Evolutionary conservation across 2,329 filamentous ascomycete species (phyloP).

Genomic region (Aspergillus phoenicis): DNA sequence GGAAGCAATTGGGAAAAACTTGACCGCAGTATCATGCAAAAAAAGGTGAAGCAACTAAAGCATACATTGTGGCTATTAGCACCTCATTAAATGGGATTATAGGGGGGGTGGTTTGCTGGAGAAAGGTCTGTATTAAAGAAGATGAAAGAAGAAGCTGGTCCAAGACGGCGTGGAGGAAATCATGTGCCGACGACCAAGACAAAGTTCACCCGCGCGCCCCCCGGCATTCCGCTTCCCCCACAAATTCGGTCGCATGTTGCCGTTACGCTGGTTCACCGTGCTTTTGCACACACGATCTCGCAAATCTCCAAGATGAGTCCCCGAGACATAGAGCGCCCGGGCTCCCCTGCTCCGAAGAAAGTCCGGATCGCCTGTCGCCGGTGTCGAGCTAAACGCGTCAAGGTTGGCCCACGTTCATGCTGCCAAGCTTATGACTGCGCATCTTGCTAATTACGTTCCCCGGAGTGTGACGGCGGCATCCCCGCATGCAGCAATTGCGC

Average conservation of each 20-base stretch:
- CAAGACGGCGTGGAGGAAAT: neutral
- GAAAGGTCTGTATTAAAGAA: too few species aligned
- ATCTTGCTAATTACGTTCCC: neutral
- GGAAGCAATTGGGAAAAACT: too few species aligned
- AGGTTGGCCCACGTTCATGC: constrained; percentile 27
- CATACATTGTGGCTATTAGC: too few species aligned
- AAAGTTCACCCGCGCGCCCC: neutral
- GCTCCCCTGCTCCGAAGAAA: constrained; percentile 31
- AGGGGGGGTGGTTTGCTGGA: too few species aligned
- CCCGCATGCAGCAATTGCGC: constrained; percentile 44
- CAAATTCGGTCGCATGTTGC: neutral
- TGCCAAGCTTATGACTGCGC: neutral
- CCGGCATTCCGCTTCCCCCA: neutral
- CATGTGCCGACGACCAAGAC: neutral
- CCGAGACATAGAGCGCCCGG: neutral
- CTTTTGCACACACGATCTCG: neutral
- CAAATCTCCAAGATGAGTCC: neutral
- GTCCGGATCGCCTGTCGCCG: constrained; percentile 44
- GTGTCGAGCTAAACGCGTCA: constrained; percentile 42
- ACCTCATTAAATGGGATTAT: too few species aligned
- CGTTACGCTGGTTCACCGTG: neutral
- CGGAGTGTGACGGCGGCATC: constrained; percentile 42
- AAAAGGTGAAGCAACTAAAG: too few species aligned
- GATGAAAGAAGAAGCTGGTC: too few species aligned
- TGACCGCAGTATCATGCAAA: too few species aligned